phyloP scores from a whole-genome alignment of 2,329 filamentous ascomycete genomes.

The Epichloe gansuensis region DNA sequence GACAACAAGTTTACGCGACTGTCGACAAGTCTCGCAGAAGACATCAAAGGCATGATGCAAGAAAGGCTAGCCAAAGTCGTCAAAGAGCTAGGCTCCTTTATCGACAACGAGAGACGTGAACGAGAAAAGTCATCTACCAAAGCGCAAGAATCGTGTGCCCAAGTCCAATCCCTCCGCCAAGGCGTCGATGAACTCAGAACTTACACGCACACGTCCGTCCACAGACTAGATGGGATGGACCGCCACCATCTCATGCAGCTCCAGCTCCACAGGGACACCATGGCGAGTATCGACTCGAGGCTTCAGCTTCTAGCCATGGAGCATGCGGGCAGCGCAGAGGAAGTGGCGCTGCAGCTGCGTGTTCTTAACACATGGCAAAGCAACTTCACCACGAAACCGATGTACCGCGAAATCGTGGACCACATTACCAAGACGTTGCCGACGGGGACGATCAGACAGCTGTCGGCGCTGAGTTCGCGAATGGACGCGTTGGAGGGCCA shows the following conservation, averaged over 20 bases:
- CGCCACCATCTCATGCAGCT: background rate
- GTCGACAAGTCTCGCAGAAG: background rate
- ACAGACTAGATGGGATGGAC: background rate
- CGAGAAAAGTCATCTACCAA: constrained; percentile 3
- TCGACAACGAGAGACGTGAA: constrained; percentile 11
- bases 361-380: constrained; percentile 35
- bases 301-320: background rate
- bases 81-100: constrained; percentile 8
- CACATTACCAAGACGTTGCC: constrained; percentile 22
- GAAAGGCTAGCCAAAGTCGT: constrained; percentile 3
- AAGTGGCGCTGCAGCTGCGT: constrained; percentile 24
- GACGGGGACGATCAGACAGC: constrained; percentile 8
- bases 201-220: background rate
- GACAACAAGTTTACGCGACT: constrained; percentile 4
- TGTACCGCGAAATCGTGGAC: constrained; percentile 28
- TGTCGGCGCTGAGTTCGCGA: constrained; percentile 11
- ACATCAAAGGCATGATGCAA: constrained; percentile 1
- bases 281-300: background rate
- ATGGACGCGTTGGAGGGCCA: constrained; percentile 12
- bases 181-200: constrained; percentile 3
- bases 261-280: background rate
- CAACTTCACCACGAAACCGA: constrained; percentile 32
- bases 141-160: constrained; percentile 5
- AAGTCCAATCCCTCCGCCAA: background rate
- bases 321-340: constrained; percentile 10